phyloP scores from a whole-genome alignment of 2,329 filamentous ascomycete species.

The Lecanoromycetidae sp. region DNA sequence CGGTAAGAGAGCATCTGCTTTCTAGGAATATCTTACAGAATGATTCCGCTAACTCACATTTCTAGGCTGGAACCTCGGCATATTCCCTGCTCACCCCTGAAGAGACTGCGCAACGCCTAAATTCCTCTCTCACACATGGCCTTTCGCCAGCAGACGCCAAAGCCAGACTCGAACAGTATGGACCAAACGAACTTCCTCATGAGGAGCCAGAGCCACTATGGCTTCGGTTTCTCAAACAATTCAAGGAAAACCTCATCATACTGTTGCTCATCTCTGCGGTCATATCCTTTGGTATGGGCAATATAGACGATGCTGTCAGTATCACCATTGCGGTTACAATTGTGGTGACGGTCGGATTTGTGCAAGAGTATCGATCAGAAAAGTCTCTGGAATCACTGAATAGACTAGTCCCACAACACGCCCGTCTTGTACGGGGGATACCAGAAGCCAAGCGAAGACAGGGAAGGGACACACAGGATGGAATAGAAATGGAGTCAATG shows the following conservation, averaged over 20 bases:
- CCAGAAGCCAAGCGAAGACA: slow-evolving; percentile 19
- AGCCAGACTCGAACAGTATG: slow-evolving; percentile 65
- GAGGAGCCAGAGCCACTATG: slow-evolving; percentile 89
- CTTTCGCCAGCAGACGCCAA: slow-evolving; percentile 71
- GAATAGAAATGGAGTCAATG: slow-evolving; percentile 39
- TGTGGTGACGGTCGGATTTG: slow-evolving; percentile 88
- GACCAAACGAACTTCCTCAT: slow-evolving; percentile 87
- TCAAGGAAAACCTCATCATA: slow-evolving; percentile 88
- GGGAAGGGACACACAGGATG: slow-evolving; percentile 24
- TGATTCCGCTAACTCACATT: too few relatives aligned
- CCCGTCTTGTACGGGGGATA: slow-evolving; percentile 69
- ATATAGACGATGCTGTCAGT: slow-evolving; percentile 87
- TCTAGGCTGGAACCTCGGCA: slow-evolving; percentile 20
- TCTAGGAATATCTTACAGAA: too few relatives aligned
- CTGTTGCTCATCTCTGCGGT: slow-evolving; percentile 80
- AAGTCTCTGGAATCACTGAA: slow-evolving; percentile 93
- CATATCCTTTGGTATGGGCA: slow-evolving; percentile 81
- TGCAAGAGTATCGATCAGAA: slow-evolving; percentile 95
- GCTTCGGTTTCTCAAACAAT: slow-evolving; percentile 91
- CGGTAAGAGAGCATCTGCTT: slow-evolving; percentile 25
- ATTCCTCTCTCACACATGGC: slow-evolving; percentile 73
- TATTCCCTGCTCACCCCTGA: slow-evolving; percentile 59
- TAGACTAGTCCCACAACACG: slow-evolving; percentile 86
- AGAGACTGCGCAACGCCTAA: slow-evolving; percentile 64
- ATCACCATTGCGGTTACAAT: slow-evolving; percentile 95